Evolutionary conservation across 2,329 filamentous ascomycete genomes (phyloP).

Genomic region (Reticulascus tulasneorum): DNA sequence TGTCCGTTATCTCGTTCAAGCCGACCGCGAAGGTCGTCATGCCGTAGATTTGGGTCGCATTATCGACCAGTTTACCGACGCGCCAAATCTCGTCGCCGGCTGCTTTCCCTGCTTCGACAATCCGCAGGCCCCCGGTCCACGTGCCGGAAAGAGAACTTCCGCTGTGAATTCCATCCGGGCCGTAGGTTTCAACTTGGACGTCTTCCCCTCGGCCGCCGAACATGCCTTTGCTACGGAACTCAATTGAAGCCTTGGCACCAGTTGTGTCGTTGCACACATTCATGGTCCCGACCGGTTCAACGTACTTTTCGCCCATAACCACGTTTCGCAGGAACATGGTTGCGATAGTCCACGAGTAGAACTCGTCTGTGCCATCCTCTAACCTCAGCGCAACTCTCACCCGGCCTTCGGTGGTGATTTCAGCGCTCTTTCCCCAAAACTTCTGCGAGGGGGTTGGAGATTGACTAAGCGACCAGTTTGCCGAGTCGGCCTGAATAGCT

Average conservation of each 20-base stretch:
- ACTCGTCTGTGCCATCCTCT: constrained; percentile 66
- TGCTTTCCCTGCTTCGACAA: constrained; percentile 59
- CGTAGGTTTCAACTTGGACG: constrained; percentile 70
- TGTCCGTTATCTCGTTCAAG: constrained; percentile 80
- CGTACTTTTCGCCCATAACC: constrained; percentile 96
- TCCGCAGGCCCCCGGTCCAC: constrained; percentile 73
- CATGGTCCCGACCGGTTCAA: constrained; percentile 92
- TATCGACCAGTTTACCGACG: constrained; percentile 72
- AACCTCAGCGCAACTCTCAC: constrained; percentile 70
- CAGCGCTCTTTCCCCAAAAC: constrained; percentile 97
- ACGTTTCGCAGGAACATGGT: constrained; percentile 93
- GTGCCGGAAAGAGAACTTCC: constrained; percentile 71
- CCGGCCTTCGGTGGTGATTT: constrained; percentile 88
- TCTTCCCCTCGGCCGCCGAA: constrained; percentile 94
- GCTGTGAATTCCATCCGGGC: constrained; percentile 60
- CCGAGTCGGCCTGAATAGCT: constrained; percentile 87
- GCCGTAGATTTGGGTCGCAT: constrained; percentile 77
- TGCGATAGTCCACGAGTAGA: constrained; percentile 83
- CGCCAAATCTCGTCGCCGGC: constrained; percentile 72
- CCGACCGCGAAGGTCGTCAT: constrained; percentile 80
- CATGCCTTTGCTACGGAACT: constrained; percentile 95
- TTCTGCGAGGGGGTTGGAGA: constrained; percentile 88
- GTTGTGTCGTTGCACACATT: constrained; percentile 78
- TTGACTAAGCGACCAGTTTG: constrained; percentile 82
- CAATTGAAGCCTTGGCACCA: constrained; percentile 77